Evolutionary conservation across 2,329 filamentous ascomycete genomes (phyloP), one percentile per base, ranked within the genome.

Genomic region (Drechslerella stenobrocha): DNA sequence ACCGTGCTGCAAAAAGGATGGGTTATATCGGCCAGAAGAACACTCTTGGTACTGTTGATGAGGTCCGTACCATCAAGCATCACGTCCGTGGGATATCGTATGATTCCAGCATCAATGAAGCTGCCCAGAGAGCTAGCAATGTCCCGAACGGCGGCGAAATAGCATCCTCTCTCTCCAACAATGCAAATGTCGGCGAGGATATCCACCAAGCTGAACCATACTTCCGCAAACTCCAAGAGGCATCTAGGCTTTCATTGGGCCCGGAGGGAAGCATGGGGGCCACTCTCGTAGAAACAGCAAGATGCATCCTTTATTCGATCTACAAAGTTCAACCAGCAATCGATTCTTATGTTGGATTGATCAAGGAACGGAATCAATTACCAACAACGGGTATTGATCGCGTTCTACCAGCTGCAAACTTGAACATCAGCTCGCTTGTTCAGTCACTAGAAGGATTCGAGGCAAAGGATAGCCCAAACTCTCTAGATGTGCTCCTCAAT

Each of bases 241-340:
- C 44, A 3, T 24, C 35, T 6, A 67, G 52, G 23, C 42, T 45
- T 20, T 57, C 67, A 0, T 69, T 64, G 2, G 40, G 66, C 4
- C 56, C 60, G 2, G 72, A 73, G 6, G 11, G 7, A 3, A 37
- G 48, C 18, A 52, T 70, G 0, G 70, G 66, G 8, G 56, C 67
- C 18, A 60, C 69, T 13, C 53, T 73, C 22, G 52, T 65, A 3
- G 72, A 73, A 61, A 72, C 72, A 1, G 72, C 72, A 2, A 66
- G 72, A 9, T 71, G 72, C 13, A 72, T 73, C 22, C 61, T 73
- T 4, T 73, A 73, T 52, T 71, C 72, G 22, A 59, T 73, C 45
- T 73, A 72, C 20, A 72, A 71, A 9, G 47, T 72, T 13, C 72
- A 72, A 9, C 64, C 70, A 9, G 69, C 72, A 22, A 73, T 73